Evolutionary conservation across 129 eudicot genomes (phyloP).

Genomic region (Solidago caesia): DNA sequence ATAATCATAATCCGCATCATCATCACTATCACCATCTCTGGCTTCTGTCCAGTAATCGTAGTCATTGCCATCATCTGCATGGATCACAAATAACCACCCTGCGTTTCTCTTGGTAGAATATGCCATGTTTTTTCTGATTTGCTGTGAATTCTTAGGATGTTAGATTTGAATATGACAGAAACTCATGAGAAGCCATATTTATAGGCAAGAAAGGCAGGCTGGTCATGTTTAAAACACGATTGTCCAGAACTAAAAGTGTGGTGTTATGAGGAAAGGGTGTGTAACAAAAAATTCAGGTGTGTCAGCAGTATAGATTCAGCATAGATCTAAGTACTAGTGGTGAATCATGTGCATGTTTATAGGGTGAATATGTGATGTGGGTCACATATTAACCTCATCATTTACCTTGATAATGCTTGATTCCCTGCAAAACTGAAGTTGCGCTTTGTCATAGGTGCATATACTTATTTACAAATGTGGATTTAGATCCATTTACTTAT

Average conservation of each 20-base stretch:
- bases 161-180: neutral
- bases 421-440: no score
- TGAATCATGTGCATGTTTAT: neutral
- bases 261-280: conserved; percentile 3
- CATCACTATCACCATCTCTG: conserved; percentile 29
- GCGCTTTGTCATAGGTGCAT: no score
- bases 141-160: neutral
- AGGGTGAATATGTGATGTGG: neutral
- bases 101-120: neutral
- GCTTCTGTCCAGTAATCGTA: neutral
- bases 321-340: neutral
- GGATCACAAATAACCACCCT: neutral
- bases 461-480: no score
- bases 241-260: neutral
- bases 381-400: no score
- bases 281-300: neutral
- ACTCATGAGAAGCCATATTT: neutral
- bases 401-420: no score
- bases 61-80: neutral
- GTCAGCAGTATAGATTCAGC: neutral
- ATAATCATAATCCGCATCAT: conserved; percentile 15
- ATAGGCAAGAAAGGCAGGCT: neutral
- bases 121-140: neutral
- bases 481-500: no score
- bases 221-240: neutral